Base-by-base conservation (phyloP, 2,329 filamentous ascomycete genomes). In the Colletotrichum graminicola region DNA sequence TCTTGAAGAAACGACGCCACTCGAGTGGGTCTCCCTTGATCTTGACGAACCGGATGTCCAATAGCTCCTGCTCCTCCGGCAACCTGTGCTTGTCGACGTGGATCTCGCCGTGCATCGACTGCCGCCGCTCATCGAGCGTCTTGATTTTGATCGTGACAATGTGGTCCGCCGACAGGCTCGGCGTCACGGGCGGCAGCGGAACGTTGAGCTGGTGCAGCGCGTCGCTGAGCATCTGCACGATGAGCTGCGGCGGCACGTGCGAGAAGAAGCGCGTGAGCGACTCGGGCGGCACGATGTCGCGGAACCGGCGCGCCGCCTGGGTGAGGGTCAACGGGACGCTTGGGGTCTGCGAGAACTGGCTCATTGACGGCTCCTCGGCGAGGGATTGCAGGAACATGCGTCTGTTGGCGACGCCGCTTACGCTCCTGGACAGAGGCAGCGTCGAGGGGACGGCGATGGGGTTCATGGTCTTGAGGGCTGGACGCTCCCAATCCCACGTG, bases 1-100 rank as follows among this genome's bases (percentile, higher is more conserved):
- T 95, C 83, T 99, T 99, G 86, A 99, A 99, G 79, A 99, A 94
- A 43, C 96, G 87, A 72, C 96, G 89, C 96, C 97, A 99, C 84
- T 98, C 95, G 61, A 99, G 83, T 6, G 96, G 96, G 84, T 99
- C 96, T 7, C 96, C 96, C 83, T 97, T 98, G 65, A 93, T 88
- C 83, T 99, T 99, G 75, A 97, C 89, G 79, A 99, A 98, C 62
- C 94, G 88, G 36, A 98, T 93, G 80, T 98, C 95, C 32, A 95
- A 87, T 41, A 95, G 81, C 72, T 93, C 91, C 75, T 82, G 83
- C 12, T 84, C 84, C 65, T 86, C 84, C 1, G 83, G 88, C 74
- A 92, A 86, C 52, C 81, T 79, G 78, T 89, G 89, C 81, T 84
- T 88, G 78, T 95, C 92, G 8, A 96, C 84, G 16, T 93, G 84